These are phyloP conservation scores for Apophysomyces sp. DNA, from an alignment of 371 early-diverging fungal species.

Conservation along the genomic window DNA sequence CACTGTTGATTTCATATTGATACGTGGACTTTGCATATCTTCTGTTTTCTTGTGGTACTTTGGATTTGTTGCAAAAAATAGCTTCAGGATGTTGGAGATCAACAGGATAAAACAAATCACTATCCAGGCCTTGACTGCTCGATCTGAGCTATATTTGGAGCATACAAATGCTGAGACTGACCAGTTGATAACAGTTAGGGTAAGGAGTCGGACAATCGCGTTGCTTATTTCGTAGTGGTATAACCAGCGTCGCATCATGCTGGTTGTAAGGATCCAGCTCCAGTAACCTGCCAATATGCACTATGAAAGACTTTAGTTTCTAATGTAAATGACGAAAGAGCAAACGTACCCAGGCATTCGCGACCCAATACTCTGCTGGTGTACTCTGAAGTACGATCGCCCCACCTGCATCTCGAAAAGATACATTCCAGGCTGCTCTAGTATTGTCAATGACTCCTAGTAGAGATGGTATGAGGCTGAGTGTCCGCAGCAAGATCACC, in stretches of 20 bases:
- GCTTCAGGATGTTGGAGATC: constrained; percentile 46
- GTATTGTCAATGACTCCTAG: constrained; percentile 46
- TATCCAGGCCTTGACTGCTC: constrained; percentile 58
- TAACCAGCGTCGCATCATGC: constrained; percentile 63
- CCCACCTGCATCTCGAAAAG: constrained; percentile 50
- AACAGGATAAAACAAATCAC: constrained; percentile 45
- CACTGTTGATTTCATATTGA: constrained; percentile 41
- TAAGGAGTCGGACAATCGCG: constrained; percentile 56
- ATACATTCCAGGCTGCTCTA: constrained; percentile 33
- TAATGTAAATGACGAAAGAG: background rate
- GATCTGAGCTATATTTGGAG: constrained; percentile 41
- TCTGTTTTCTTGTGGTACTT: constrained; percentile 43
- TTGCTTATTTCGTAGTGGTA: constrained; percentile 60
- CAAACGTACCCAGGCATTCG: constrained; percentile 53
- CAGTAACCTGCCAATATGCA: constrained; percentile 58
- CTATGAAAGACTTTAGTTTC: constrained; percentile 16
- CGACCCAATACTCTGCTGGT: constrained; percentile 54
- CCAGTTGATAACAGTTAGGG: constrained; percentile 54
- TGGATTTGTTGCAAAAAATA: constrained; percentile 49
- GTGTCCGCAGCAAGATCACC: constrained; percentile 42
- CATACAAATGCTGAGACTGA: constrained; percentile 45
- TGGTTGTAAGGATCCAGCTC: constrained; percentile 57
- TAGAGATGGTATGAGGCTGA: constrained; percentile 46
- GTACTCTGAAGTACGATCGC: constrained; percentile 48
- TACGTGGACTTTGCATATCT: constrained; percentile 32